These are phyloP conservation scores for Polyrhizophydium stewartii DNA, from an alignment of 371 early-diverging fungal genomes.

Conservation along the genomic window DNA sequence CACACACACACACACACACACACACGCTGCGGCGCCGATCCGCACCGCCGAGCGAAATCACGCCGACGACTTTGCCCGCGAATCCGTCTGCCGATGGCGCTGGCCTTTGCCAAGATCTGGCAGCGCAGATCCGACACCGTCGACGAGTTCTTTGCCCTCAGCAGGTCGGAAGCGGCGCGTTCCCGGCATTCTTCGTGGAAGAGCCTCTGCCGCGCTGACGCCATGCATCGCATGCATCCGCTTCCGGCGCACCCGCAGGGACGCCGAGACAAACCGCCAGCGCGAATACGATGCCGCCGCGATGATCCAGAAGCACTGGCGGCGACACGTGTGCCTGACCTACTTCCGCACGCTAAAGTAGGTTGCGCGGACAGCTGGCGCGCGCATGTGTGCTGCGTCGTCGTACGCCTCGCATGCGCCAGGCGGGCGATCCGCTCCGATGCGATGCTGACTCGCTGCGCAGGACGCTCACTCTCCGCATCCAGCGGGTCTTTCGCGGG, in stretches of 20 bases:
- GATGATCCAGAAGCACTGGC: slow-evolving; percentile 25
- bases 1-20: no score
- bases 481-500: slow-evolving; percentile 30
- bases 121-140: background rate
- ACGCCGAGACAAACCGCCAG: slow-evolving; percentile 27
- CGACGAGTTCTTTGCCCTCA: background rate
- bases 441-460: background rate
- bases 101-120: slow-evolving; percentile 8
- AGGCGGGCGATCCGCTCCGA: no score
- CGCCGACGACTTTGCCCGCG: no score
- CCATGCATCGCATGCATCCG: no score
- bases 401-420: no score
- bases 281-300: slow-evolving; percentile 28
- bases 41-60: no score
- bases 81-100: no score
- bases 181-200: no score
- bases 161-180: no score
- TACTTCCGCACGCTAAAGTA: background rate
- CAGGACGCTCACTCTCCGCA: slow-evolving; percentile 5
- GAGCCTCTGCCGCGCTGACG: no score
- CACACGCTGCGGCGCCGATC: no score
- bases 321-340: slow-evolving; percentile 17
- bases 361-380: background rate
- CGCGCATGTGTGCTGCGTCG: no score
- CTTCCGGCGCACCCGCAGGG: slow-evolving; percentile 1